Base-by-base conservation (phyloP, 2,329 filamentous ascomycete species). In the Aspergillus carbonarius region DNA sequence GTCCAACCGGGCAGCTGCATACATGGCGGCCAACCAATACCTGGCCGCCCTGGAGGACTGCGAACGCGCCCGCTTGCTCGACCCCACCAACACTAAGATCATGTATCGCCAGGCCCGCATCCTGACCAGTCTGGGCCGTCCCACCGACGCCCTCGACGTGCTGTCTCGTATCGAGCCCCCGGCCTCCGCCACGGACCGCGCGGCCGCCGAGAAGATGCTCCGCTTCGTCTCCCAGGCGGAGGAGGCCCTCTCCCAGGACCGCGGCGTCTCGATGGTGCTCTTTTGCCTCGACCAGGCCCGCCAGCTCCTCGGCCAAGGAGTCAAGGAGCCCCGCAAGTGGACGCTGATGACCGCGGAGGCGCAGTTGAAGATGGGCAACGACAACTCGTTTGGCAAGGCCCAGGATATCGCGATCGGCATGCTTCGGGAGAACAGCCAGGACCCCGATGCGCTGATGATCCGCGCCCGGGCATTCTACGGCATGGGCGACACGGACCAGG, bases 401-500 rank as follows among this genome's bases (percentile, higher is more conserved):
- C 92, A 96, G 77, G 96, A 93, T 72, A 87, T 98, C 55, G 92
- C 92, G 68, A 96, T 97, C 86, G 85, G 85, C 2, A 78, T 99
- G 67, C 82, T 99, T 62, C 87, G 95, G 54, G 83, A 85, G 71
- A 98, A 98, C 79, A 92, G 83, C 74, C 89, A 93, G 72, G 95
- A 99, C 70, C 93, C 95, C 1, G 95, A 99, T 78, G 95, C 93
- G 1, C 81, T 99, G 63, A 91, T 97, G 5, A 85, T 99, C 53
- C 87, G 93, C 49, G 95, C 93, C 23, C 87, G 92, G 63, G 89
- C 92, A 15, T 83, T 96, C 51, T 98, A 98, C 70, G 88, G 88
- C 4, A 91, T 95, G 73, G 95, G 95, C 30, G 95, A 99, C 67
- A 96, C 96, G 70, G 91, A 96, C 2, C 96, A 97, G 82, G 93